Conservation (phyloP, 2,329 filamentous ascomycete species). For the Sclerotinia spermophila region DNA sequence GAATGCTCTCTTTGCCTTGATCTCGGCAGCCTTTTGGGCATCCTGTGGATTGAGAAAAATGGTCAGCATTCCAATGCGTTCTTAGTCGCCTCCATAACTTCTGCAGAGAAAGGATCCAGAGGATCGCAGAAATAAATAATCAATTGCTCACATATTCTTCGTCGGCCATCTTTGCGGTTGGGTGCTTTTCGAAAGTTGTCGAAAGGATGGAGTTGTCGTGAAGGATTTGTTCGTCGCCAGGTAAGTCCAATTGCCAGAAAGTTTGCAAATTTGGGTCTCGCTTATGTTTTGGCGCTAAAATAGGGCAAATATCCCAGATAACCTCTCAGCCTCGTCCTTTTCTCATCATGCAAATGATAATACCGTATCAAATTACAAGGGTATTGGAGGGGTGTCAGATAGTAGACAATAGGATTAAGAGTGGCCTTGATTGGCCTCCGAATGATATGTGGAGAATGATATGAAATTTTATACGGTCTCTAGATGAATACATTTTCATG, state of each 20-base stretch:
- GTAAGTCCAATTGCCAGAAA: neutral
- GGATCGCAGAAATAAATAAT: neutral
- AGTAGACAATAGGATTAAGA: neutral
- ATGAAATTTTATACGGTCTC: neutral
- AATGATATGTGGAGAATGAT: neutral
- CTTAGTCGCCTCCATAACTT: neutral
- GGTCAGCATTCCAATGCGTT: conserved; percentile 35
- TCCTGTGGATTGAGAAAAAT: conserved; percentile 55
- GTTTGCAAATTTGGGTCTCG: conserved; percentile 5
- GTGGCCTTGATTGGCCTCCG: neutral
- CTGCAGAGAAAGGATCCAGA: neutral
- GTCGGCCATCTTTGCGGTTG: conserved; percentile 72
- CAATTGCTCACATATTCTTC: conserved; percentile 60
- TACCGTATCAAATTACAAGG: neutral
- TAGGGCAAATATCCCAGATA: conserved; percentile 5
- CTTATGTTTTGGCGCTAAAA: conserved; percentile 17
- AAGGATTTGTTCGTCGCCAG: conserved; percentile 20
- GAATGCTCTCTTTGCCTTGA: conserved; percentile 99
- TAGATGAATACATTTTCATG: neutral
- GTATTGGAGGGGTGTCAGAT: neutral
- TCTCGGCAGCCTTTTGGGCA: conserved; percentile 96
- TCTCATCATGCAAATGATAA: neutral
- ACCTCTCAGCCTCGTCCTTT: conserved; percentile 12
- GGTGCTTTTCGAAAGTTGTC: conserved; percentile 33
- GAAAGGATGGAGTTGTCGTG: conserved; percentile 29